These are phyloP conservation scores for Pseudogymnoascus sp. DNA, from an alignment of 2,329 filamentous ascomycete genomes.

Conservation along the genomic window DNA sequence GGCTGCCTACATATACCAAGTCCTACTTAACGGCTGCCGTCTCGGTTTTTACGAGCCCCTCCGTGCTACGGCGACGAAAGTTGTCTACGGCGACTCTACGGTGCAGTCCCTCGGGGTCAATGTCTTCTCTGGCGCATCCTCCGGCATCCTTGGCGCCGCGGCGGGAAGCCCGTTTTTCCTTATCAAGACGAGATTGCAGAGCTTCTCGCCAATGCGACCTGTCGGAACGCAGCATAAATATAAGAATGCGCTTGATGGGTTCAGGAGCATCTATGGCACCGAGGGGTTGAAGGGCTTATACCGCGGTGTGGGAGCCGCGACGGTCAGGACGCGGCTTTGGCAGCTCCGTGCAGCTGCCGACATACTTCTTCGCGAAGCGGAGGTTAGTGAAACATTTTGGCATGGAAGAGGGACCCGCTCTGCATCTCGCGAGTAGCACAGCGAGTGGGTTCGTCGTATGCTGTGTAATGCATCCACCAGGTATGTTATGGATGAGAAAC, in stretches of 20 bases:
- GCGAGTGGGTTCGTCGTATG: slow-evolving; percentile 94
- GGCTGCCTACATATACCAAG: slow-evolving; percentile 92
- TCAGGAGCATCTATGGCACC: slow-evolving; percentile 66
- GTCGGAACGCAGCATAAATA: slow-evolving; percentile 97
- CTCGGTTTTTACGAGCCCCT: slow-evolving; percentile 97
- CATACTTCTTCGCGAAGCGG: slow-evolving; percentile 96
- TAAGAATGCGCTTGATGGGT: slow-evolving; percentile 74
- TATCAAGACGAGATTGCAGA: slow-evolving; percentile 93
- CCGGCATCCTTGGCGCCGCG: slow-evolving; percentile 86
- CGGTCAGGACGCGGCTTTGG: slow-evolving; percentile 95
- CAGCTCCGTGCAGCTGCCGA: slow-evolving; percentile 91
- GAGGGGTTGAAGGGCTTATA: slow-evolving; percentile 83
- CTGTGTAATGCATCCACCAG: slow-evolving; percentile 94
- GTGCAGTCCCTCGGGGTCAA: slow-evolving; percentile 85
- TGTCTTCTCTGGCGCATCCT: slow-evolving; percentile 84
- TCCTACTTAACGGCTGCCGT: slow-evolving; percentile 92
- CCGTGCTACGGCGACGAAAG: slow-evolving; percentile 61
- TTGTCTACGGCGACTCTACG: slow-evolving; percentile 65
- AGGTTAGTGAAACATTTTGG: slow-evolving; percentile 73
- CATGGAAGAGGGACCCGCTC: slow-evolving; percentile 81
- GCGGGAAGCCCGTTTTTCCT: slow-evolving; percentile 95
- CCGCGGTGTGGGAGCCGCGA: slow-evolving; percentile 83
- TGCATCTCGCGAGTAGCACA: slow-evolving; percentile 85
- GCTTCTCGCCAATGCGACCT: slow-evolving; percentile 83
- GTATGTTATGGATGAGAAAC: slow-evolving; percentile 39